Conservation (phyloP, 208 protist genomes). For the Leishmania gerbilli region DNA sequence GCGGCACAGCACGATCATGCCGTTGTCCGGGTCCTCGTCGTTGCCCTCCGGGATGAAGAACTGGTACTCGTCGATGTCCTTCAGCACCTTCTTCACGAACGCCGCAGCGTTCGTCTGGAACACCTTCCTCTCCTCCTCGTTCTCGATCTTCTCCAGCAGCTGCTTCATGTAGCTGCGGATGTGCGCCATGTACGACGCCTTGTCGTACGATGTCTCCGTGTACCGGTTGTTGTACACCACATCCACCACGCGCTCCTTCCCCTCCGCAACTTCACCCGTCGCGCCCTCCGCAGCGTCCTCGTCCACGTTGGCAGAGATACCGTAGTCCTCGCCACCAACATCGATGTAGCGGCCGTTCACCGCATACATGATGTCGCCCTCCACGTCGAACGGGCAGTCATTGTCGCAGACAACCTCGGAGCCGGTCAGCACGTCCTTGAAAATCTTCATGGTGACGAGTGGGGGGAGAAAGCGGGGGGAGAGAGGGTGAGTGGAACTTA, state of each 20-base stretch:
- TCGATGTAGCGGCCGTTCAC: conserved; percentile 88
- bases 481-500: neutral
- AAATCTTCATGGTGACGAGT: conserved; percentile 81
- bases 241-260: conserved; percentile 85
- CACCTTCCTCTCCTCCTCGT: conserved; percentile 81
- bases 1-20: conserved; percentile 90
- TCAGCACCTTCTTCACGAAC: conserved; percentile 93
- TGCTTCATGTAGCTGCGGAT: conserved; percentile 93
- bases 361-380: conserved; percentile 85
- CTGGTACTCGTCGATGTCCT: conserved; percentile 93
- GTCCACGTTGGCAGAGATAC: conserved; percentile 91
- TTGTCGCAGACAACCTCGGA: conserved; percentile 93
- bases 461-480: neutral
- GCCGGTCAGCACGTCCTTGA: conserved; percentile 84
- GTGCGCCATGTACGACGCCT: conserved; percentile 92
- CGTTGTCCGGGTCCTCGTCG: conserved; percentile 89
- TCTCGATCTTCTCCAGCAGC: conserved; percentile 84
- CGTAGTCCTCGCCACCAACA: conserved; percentile 89
- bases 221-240: conserved; percentile 92
- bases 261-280: conserved; percentile 78
- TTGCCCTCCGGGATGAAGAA: conserved; percentile 93
- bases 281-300: conserved; percentile 87
- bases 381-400: conserved; percentile 74
- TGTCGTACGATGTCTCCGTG: conserved; percentile 93
- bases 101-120: conserved; percentile 87